Conservation (phyloP, 306 rosid species). For the Corylus avellana region DNA sequence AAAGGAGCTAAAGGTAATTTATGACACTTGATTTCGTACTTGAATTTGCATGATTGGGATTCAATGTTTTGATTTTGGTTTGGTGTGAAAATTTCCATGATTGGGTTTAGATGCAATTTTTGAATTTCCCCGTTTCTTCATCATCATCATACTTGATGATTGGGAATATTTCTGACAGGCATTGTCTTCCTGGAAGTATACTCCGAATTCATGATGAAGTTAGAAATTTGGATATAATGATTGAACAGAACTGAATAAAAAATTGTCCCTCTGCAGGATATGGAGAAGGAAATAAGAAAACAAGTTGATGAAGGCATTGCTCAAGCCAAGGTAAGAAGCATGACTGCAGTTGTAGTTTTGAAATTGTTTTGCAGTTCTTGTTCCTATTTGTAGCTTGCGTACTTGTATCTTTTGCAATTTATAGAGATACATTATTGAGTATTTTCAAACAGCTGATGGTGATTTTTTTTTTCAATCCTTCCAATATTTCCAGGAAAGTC, state of each 20-base stretch:
- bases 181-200: not conserved
- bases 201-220: not conserved
- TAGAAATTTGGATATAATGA: not conserved
- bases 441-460: slow-evolving; percentile 13
- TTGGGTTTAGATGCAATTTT: not conserved
- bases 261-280: slow-evolving; percentile 53
- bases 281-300: slow-evolving; percentile 77
- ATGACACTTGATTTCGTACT: slow-evolving; percentile 16
- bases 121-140: not conserved
- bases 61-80: slow-evolving; percentile 1
- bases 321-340: slow-evolving; percentile 74
- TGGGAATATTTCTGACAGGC: not conserved
- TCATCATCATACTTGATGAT: slow-evolving; percentile 1
- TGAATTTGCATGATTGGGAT: slow-evolving; percentile 5
- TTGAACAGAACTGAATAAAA: slow-evolving; percentile 11
- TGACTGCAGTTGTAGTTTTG: slow-evolving; percentile 2
- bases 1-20: slow-evolving; percentile 83
- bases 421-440: not conserved
- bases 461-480: slow-evolving; percentile 20
- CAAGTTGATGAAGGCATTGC: slow-evolving; percentile 93
- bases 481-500: slow-evolving; percentile 63
- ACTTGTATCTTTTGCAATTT: slow-evolving; percentile 10
- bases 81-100: not conserved
- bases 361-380: not conserved
- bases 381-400: not conserved